Evolutionary conservation across 2,329 filamentous ascomycete genomes (phyloP), one percentile per base, ranked within the genome.

Genomic region (Hypoxylon sp.): DNA sequence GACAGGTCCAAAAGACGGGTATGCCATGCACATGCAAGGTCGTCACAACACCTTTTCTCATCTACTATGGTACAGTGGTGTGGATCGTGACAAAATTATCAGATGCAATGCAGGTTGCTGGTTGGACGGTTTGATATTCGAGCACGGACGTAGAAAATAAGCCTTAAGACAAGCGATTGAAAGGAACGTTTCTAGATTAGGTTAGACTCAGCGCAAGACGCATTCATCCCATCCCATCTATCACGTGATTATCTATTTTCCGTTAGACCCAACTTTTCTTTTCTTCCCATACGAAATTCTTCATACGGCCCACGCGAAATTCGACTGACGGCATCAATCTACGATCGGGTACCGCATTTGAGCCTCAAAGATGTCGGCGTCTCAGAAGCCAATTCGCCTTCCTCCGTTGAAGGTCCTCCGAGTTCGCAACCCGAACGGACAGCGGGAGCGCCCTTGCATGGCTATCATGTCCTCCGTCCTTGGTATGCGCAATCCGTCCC

Each of bases 391-490:
- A 27, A 86, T 87, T 48, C 85, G 85, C 47, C 81, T 90, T 1
- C 85, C 87, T 63, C 87, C 87, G 1, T 78, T 89, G 65, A 82
- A 83, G 74, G 75, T 75, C 34, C 81, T 88, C 56, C 85, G 85
- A 66, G 85, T 88, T 66, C 82, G 83, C 73, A 79, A 84, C 64
- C 82, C 85, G 19, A 86, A 85, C 77, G 80, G 80, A 63, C 73
- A 79, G 70, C 75, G 79, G 54, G 78, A 82, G 65, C 85, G 85
- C 70, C 85, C 85, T 5, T 89, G 87, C 74, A 76, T 87, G 52
- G 75, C 78, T 48, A 79, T 87, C 77, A 88, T 88, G 87, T 83
- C 84, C 21, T 83, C 82, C 14, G 85, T 89, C 16, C 81, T 88
- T 34, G 81, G 85, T 87, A 80, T 51, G 80, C 58, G 30, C 45